Evolutionary conservation across 306 rosid genomes (phyloP), one percentile per base, ranked within the genome.

Genomic region (Cicer chorassanicum): DNA sequence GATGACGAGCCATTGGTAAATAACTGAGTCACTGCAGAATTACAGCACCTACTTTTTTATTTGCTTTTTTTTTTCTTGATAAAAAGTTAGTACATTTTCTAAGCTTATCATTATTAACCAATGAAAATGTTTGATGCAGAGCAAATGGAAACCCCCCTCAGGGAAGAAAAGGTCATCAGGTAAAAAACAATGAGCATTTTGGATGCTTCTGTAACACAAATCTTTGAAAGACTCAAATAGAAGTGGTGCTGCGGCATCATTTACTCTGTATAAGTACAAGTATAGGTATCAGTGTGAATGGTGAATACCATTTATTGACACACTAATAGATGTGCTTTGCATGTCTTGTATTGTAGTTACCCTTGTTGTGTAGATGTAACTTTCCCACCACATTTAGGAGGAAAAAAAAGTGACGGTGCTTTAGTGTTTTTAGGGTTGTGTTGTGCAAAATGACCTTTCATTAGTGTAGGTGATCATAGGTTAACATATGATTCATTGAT

Each of bases 1-100:
- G 99, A 95, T 29, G 93, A 95, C 6, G 99, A 89, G 85, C 99
- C 98, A 21, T 97, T 95, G 74, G 99, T 95, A 92, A 75, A 59
- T 57, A 56, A 39, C 78, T 75, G 60, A 14, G 3, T 70, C 85
- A 82, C 72, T 78, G 34, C 39, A n/a, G 62, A 76, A 38, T 68
- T 75, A n/a, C 46, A 6, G 65, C 57, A 8, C 34, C 38, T 46
- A 19, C n/a, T 34, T 34, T 74, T 70, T 42, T 64, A 13, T 50
- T 14, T 65, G 51, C 21, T 14, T 40, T 42, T 6, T 15, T 68
- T 46, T 42, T 4, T 19, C 34, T 68, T 46, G 21, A 49, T 10
- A 69, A 38, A 65, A 42, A 14, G 18, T 15, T 16, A 48, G 48
- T 51, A 44, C 68, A 38, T 73, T 18, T 9, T 40, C 2, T 75